Evolutionary conservation across 257 asterid genomes (phyloP).

Genomic region (Fraxinus quadrangulata): DNA sequence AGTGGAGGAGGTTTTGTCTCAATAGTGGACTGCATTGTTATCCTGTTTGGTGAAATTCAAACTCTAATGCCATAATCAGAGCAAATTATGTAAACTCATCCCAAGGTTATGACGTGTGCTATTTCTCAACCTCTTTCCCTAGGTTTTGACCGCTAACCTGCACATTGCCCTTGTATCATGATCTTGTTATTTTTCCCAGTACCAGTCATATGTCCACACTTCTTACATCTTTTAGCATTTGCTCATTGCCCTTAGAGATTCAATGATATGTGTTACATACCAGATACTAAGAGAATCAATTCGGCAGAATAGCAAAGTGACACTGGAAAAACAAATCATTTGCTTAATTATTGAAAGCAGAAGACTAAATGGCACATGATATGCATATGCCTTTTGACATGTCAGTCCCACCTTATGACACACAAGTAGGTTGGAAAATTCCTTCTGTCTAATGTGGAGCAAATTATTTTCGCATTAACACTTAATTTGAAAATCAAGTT

Average conservation of each 20-base stretch:
- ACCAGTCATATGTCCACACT: not conserved
- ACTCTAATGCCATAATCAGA: no score
- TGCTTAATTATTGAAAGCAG: not conserved
- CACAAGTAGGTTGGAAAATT: not conserved
- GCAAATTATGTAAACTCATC: not conserved
- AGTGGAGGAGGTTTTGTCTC: not conserved
- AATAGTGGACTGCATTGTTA: not conserved
- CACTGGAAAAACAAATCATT: not conserved
- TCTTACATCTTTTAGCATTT: not conserved
- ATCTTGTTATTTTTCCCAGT: not conserved
- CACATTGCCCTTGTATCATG: not conserved
- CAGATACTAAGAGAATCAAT: not conserved
- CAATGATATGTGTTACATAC: not conserved
- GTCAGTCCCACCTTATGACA: slow-evolving; percentile 10
- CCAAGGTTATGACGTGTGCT: slow-evolving; percentile 19
- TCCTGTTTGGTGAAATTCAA: not conserved
- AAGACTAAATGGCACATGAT: slow-evolving; percentile 6
- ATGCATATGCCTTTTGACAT: slow-evolving; percentile 19
- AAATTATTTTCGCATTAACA: not conserved
- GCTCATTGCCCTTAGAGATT: slow-evolving; percentile 18
- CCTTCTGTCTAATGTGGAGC: slow-evolving; percentile 1
- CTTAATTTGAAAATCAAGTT: not conserved
- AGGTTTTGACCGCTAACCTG: not conserved
- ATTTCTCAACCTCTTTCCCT: not conserved
- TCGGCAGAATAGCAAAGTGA: slow-evolving; percentile 7